Evolutionary conservation across 2,329 filamentous ascomycete species (phyloP).

Genomic region (Phyllosticta citribraziliensis): DNA sequence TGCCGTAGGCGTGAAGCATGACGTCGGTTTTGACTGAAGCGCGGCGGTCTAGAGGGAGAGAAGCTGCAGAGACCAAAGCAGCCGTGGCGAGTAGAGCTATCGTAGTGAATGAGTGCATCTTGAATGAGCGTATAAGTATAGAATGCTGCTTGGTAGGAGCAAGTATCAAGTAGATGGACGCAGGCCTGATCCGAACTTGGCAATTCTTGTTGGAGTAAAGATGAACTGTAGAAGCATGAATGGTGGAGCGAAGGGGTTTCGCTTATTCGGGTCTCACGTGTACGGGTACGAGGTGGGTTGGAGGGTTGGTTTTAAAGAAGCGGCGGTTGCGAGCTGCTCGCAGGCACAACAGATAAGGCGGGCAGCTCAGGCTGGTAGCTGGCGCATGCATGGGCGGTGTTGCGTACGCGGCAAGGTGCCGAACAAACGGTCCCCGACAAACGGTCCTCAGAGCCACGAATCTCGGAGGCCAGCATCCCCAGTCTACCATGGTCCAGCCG

Average conservation of each 20-base stretch:
- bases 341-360: background rate
- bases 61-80: constrained; percentile 1
- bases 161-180: background rate
- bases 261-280: background rate
- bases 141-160: background rate
- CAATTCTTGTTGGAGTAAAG: constrained; percentile 3
- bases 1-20: constrained; percentile 7
- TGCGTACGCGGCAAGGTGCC: background rate
- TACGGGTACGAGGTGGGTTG: background rate
- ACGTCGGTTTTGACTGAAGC: background rate
- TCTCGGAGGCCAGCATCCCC: background rate
- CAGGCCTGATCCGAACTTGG: background rate
- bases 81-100: constrained; percentile 1
- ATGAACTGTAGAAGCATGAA: background rate
- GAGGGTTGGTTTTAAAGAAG: background rate
- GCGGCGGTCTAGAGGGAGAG: background rate
- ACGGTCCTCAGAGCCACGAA: background rate
- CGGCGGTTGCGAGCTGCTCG: background rate
- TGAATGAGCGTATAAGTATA: background rate
- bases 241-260: constrained; percentile 3
- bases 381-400: background rate
- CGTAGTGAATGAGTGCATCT: background rate
- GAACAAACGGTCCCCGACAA: background rate
- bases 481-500: background rate
- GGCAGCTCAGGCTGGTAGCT: background rate